Percentiles rank a stretch among this genome's conserved stretches.
Conservation (phyloP, 306 rosid species). For the Pyrus bretschneideri region DNA sequence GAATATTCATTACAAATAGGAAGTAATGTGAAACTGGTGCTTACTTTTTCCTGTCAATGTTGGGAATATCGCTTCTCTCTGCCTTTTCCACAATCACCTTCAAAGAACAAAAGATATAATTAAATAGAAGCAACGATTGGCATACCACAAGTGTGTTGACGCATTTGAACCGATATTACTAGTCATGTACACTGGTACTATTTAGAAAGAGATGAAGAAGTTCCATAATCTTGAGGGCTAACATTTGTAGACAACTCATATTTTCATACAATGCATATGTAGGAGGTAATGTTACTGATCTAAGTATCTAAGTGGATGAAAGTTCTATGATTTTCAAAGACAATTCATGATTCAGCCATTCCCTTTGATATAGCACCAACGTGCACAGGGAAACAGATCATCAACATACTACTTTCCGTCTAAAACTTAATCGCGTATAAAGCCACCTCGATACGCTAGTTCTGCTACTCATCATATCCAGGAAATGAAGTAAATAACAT, state of each 20-base stretch:
- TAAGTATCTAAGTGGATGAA: too few species aligned
- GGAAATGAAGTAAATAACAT: too few species aligned
- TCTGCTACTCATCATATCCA: too few species aligned
- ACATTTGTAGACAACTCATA: too few species aligned
- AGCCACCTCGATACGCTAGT: too few species aligned
- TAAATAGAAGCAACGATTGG: background rate
- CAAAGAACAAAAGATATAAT: constrained; percentile 2
- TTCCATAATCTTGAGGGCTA: background rate
- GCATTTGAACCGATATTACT: background rate
- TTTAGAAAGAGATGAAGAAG: background rate
- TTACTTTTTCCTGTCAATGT: constrained; percentile 49
- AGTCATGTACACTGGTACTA: background rate
- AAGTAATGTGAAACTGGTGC: background rate
- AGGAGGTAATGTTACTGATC: too few species aligned
- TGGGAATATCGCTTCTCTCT: constrained; percentile 47
- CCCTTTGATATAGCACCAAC: background rate
- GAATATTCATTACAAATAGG: background rate
- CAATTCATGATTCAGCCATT: background rate
- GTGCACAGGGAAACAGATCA: background rate
- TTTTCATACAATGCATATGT: too few species aligned
- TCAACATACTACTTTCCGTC: background rate
- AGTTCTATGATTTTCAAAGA: background rate
- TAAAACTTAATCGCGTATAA: background rate
- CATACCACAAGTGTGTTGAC: background rate
- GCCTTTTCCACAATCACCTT: constrained; percentile 39